These are phyloP conservation scores for Bothriochloa decipiens DNA, from an alignment of 176 grass and related monocot species.

Conservation along the genomic window DNA sequence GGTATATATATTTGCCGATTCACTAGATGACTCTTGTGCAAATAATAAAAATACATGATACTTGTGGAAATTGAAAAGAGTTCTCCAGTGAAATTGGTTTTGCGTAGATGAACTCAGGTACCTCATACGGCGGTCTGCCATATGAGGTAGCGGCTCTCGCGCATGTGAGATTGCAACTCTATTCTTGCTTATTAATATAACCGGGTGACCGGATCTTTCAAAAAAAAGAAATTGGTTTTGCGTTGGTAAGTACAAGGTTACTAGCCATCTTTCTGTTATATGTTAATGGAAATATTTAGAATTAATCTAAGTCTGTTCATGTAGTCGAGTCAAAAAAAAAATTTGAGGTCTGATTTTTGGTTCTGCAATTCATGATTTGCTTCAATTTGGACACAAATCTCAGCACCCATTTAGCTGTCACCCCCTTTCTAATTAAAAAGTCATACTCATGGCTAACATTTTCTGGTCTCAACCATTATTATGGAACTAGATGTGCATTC, in stretches of 20 bases:
- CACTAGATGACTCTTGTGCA: background rate
- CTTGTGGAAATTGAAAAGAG: background rate
- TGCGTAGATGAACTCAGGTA: no score
- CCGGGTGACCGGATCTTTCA: no score
- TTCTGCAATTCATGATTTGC: background rate
- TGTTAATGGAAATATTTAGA: background rate
- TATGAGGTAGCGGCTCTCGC: no score
- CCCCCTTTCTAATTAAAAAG: background rate
- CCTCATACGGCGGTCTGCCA: no score
- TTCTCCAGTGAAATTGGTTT: background rate
- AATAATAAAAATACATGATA: background rate
- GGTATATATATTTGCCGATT: background rate
- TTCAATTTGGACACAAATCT: constrained; percentile 19
- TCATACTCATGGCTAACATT: background rate
- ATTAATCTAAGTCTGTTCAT: constrained; percentile 1
- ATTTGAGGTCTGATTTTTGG: background rate
- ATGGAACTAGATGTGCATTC: background rate
- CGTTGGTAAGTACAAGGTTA: background rate
- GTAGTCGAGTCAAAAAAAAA: background rate
- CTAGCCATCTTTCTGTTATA: background rate
- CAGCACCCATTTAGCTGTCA: background rate
- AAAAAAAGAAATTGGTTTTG: background rate
- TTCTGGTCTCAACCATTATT: background rate
- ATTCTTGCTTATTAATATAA: no score
- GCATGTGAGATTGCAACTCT: no score